Percentiles rank a stretch among this genome's conserved stretches.
These are phyloP conservation scores for Colletotrichum plurivorum DNA, from an alignment of 2,329 filamentous ascomycete genomes.

Conservation along the genomic window DNA sequence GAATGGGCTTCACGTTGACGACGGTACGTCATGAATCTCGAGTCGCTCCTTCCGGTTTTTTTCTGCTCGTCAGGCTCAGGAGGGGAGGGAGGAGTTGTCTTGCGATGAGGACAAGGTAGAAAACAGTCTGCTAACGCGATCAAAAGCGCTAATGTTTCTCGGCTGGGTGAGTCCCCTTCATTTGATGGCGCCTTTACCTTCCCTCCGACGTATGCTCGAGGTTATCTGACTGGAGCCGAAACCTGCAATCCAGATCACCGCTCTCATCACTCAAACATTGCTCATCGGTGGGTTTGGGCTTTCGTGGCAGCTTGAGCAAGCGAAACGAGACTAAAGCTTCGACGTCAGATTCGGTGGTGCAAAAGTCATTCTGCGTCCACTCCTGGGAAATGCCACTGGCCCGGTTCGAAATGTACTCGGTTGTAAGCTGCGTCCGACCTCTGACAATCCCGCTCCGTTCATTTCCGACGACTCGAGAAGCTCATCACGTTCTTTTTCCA, in stretches of 20 bases:
- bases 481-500: no score
- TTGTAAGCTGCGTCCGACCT: slow-evolving; percentile 27
- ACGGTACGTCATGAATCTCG: slow-evolving; percentile 36
- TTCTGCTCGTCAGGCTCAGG: no score
- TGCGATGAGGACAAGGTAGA: no score
- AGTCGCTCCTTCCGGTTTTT: no score
- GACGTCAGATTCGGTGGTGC: slow-evolving; percentile 1
- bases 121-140: not conserved
- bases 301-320: not conserved
- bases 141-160: slow-evolving; percentile 38
- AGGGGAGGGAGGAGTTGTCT: no score
- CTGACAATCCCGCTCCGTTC: no score
- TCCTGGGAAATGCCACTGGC: slow-evolving; percentile 41
- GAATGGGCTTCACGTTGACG: slow-evolving; percentile 43
- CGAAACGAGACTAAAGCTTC: not conserved
- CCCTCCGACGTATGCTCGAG: no score
- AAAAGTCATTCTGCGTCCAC: slow-evolving; percentile 36
- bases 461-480: no score
- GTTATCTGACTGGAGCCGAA: no score
- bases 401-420: slow-evolving; percentile 27
- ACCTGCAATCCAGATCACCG: slow-evolving; percentile 3
- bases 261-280: slow-evolving; percentile 27
- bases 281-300: slow-evolving; percentile 11
- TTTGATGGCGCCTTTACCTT: no score
- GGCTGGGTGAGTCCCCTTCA: slow-evolving; percentile 36